Percentiles rank a stretch among this genome's conserved stretches.
Conservation (phyloP, 2,329 filamentous ascomycete species). For the Aspergillus ibericus region DNA sequence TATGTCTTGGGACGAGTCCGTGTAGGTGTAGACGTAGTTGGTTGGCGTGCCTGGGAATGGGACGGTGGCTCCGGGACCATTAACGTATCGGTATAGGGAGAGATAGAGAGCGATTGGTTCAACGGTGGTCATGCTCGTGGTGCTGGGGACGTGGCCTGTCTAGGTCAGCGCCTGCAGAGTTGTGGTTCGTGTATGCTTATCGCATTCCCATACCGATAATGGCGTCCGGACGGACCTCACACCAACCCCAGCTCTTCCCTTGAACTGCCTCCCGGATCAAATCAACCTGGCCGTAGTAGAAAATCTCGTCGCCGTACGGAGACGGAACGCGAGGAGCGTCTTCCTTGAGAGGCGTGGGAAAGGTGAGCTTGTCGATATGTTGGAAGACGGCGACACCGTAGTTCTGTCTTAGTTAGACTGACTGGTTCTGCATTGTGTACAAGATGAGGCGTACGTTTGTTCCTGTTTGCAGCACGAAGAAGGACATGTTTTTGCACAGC, state of each 20-base stretch:
- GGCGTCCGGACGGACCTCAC: slow-evolving; percentile 47
- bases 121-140: slow-evolving; percentile 46
- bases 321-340: slow-evolving; percentile 43
- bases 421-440: slow-evolving; percentile 1
- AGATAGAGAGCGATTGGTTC: slow-evolving; percentile 44
- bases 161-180: not conserved
- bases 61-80: slow-evolving; percentile 38
- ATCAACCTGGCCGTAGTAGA: slow-evolving; percentile 51
- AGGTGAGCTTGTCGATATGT: slow-evolving; percentile 19
- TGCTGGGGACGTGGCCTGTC: slow-evolving; percentile 46
- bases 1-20: slow-evolving; percentile 39
- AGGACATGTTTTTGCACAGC: slow-evolving; percentile 40
- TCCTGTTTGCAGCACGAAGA: slow-evolving; percentile 45
- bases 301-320: slow-evolving; percentile 45
- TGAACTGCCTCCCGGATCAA: slow-evolving; percentile 36
- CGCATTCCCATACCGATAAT: slow-evolving; percentile 31
- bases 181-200: not conserved
- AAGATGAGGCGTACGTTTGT: slow-evolving; percentile 34
- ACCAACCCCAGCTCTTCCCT: slow-evolving; percentile 47
- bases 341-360: slow-evolving; percentile 41
- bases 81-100: slow-evolving; percentile 35
- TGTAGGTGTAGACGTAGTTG: slow-evolving; percentile 36
- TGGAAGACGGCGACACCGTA: slow-evolving; percentile 32
- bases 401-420: slow-evolving; percentile 24
- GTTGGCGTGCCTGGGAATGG: slow-evolving; percentile 39